Base-by-base conservation (phyloP, 148 eudicot genomes). In the Rhododendron henanense region DNA sequence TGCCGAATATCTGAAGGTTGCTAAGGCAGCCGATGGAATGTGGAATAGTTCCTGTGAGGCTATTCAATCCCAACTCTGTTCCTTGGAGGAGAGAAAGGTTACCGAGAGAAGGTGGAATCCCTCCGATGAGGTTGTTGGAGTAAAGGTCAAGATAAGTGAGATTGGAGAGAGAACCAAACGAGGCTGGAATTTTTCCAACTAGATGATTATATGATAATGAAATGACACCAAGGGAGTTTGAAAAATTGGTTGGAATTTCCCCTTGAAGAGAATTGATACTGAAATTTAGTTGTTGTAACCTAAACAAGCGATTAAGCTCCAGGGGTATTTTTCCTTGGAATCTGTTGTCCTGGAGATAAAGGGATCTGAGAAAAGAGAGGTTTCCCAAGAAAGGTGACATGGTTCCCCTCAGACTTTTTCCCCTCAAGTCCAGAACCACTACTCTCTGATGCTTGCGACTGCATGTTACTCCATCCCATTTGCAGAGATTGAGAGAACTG, bases 131-230 rank as follows among this genome's bases (percentile, higher is more conserved):
- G 4, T 76, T 31, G 47, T 76, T 76, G 37, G 79, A 1, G 19
- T 0, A 0, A 35, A 76, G 10, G 10, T 2, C 0, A 39, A 10
- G n/a, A n/a, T n/a, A n/a, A n/a, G n/a, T 76, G 48, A 76, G 79
- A 0, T 76, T 76, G 47, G 79, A 35, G 41, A 71, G 39, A 25
- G 39, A 71, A 71, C 76, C 76, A 71, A 71, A 3, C 0, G 18
- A 71, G 6, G 18, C 3, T 8, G 79, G 79, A 18, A 76, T 76
- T 31, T 39, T 39, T 37, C 79, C 79, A 15, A 39, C 28, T 0
- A 76, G 48, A 19, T 76, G 1, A 19, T 76, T 76, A 18, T 0
- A 0, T 0, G 1, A 0, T 1, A 76, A 19, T 0, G 0, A 0
- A 33, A 39, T 2, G 25, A 0, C 0, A 3, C 5, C 18, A 1